These are phyloP conservation scores for Abortiporus biennis DNA, from an alignment of 1,284 basidiomycete species.

Conservation along the genomic window DNA sequence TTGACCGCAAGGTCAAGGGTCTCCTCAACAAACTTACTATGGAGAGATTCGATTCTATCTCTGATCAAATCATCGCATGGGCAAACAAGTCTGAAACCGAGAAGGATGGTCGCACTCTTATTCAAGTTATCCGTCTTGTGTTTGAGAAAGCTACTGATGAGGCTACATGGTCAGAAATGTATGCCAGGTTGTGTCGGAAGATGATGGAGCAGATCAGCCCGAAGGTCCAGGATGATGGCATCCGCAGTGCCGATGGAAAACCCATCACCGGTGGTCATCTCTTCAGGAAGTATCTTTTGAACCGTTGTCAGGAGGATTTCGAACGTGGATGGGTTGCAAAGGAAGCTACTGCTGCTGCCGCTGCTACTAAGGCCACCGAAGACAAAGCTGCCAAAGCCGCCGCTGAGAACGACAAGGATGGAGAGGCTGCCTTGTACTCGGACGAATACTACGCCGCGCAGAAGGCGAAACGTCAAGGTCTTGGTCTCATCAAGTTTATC, in stretches of 20 bases:
- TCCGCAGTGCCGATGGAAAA: conserved; percentile 75
- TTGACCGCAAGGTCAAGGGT: conserved; percentile 91
- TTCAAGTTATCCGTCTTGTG: conserved; percentile 92
- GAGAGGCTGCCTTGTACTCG: conserved; percentile 73
- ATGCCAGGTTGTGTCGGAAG: conserved; percentile 90
- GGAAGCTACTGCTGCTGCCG: conserved; percentile 41
- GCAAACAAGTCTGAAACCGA: conserved; percentile 93
- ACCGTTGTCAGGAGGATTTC: conserved; percentile 76
- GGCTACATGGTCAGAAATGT: conserved; percentile 95
- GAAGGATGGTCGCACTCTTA: conserved; percentile 89
- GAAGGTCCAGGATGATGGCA: conserved; percentile 83
- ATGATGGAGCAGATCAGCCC: conserved; percentile 72
- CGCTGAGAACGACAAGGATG: conserved; percentile 46
- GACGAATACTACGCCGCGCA: conserved; percentile 97
- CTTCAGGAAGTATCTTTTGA: conserved; percentile 73
- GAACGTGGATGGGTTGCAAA: conserved; percentile 84
- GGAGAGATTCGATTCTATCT: conserved; percentile 96
- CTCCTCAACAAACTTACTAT: conserved; percentile 96
- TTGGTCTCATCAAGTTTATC: conserved; percentile 96
- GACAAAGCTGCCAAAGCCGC: conserved; percentile 59
- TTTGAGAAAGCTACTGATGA: conserved; percentile 92
- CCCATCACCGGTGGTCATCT: conserved; percentile 84
- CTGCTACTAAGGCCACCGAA: conserved; percentile 31
- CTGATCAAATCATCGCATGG: conserved; percentile 47
- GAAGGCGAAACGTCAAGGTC: conserved; percentile 95